Conservation (phyloP, 345 rosid species). For the Anastatica hierochuntica region DNA sequence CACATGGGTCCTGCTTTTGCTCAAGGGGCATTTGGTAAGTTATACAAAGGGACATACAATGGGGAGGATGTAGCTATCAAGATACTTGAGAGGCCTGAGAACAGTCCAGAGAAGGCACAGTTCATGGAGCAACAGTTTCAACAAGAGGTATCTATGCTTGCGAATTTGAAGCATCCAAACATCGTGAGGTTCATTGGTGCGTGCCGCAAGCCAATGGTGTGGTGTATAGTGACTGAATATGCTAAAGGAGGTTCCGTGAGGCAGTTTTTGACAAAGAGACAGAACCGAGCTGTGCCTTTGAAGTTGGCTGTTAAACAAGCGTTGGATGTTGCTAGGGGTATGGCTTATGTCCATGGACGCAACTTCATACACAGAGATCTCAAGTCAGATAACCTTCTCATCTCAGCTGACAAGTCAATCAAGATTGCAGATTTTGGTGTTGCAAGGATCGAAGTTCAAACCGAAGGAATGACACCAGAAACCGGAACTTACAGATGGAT, state of each 20-base stretch:
- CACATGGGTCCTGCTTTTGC: conserved; percentile 47
- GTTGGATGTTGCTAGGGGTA: conserved; percentile 40
- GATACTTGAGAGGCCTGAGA: conserved; percentile 31
- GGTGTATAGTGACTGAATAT: conserved; percentile 35
- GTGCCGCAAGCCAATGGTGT: conserved; percentile 33
- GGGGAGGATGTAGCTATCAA: conserved; percentile 36
- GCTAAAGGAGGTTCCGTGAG: conserved; percentile 36
- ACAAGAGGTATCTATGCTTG: conserved; percentile 32
- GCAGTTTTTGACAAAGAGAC: conserved; percentile 27
- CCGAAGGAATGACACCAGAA: conserved; percentile 37
- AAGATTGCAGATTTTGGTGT: conserved; percentile 43
- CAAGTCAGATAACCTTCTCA: conserved; percentile 37
- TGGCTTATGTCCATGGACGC: conserved; percentile 34
- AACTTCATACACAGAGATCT: conserved; percentile 36
- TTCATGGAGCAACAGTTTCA: conserved; percentile 36
- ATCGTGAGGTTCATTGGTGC: conserved; percentile 32
- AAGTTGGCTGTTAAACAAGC: conserved; percentile 36
- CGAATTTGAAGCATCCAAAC: conserved; percentile 28
- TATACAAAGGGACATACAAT: conserved; percentile 34
- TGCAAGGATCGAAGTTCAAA: conserved; percentile 33
- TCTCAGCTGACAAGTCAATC: conserved; percentile 30
- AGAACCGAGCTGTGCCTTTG: conserved; percentile 34
- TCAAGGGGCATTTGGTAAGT: conserved; percentile 52
- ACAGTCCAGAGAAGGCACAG: conserved; percentile 24
- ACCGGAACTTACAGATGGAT: conserved; percentile 41